Conservation (phyloP, 768 basidiomycete genomes). For the Rubroboletus satanas region DNA sequence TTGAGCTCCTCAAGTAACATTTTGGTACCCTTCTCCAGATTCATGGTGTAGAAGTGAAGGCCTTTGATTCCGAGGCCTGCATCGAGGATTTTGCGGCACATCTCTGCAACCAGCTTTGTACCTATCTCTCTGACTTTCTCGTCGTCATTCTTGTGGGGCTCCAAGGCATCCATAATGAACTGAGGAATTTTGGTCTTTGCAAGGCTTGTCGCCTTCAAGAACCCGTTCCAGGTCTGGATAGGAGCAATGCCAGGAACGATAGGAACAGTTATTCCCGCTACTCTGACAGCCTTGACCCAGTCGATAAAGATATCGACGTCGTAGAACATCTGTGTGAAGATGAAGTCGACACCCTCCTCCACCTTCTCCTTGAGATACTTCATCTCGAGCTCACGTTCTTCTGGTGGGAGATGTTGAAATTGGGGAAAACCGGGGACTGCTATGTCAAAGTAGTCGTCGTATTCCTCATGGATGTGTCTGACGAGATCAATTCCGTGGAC, state of each 20-base stretch:
- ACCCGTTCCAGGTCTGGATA: constrained; percentile 96
- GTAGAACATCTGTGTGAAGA: constrained; percentile 99
- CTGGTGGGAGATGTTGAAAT: constrained; percentile 64
- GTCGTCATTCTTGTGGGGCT: constrained; percentile 88
- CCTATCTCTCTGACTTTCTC: constrained; percentile 91
- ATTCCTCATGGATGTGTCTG: constrained; percentile 72
- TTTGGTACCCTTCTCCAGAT: constrained; percentile 90
- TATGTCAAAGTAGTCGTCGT: constrained; percentile 94
- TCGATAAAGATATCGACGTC: constrained; percentile 86
- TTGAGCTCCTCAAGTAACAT: constrained; percentile 93
- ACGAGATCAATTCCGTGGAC: constrained; percentile 90
- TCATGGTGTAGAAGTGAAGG: constrained; percentile 97
- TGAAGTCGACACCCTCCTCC: constrained; percentile 86
- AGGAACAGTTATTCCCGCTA: constrained; percentile 82
- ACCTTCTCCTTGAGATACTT: constrained; percentile 85
- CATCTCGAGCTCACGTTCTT: constrained; percentile 76
- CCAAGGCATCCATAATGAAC: constrained; percentile 66
- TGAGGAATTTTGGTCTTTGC: constrained; percentile 80
- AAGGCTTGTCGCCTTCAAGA: constrained; percentile 75
- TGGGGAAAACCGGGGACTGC: constrained; percentile 94
- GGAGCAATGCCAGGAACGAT: constrained; percentile 94
- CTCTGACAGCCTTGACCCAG: constrained; percentile 84
- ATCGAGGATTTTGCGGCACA: constrained; percentile 84
- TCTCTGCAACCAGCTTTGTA: constrained; percentile 89
- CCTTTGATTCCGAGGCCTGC: constrained; percentile 82